Conservation (phyloP, 169 alveolate species). For the Cryptosporidium muris region DNA sequence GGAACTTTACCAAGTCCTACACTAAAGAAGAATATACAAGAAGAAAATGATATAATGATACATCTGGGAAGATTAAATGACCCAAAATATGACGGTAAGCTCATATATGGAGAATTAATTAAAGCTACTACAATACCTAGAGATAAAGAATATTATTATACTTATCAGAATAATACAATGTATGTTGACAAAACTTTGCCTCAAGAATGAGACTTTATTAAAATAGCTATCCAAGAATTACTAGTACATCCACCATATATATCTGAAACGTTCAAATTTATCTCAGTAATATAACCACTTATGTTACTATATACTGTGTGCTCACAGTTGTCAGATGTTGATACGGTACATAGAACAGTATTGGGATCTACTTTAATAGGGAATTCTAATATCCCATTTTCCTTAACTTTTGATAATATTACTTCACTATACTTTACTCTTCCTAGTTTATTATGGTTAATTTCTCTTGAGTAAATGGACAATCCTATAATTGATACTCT, state of each 20-base stretch:
- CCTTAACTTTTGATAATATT: conserved; percentile 9
- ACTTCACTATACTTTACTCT: conserved; percentile 5
- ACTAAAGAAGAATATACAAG: conserved; percentile 38
- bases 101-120: conserved; percentile 57
- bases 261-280: conserved; percentile 31
- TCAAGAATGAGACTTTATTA: conserved; percentile 18
- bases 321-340: conserved; percentile 1
- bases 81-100: conserved; percentile 53
- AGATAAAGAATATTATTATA: conserved; percentile 53
- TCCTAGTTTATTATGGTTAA: background rate
- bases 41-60: conserved; percentile 57
- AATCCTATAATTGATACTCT: conserved; percentile 42
- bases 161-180: conserved; percentile 63
- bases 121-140: conserved; percentile 71
- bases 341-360: conserved; percentile 17
- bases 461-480: background rate
- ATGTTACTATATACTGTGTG: conserved; percentile 21
- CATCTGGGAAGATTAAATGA: conserved; percentile 66
- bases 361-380: conserved; percentile 9
- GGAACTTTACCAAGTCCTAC: conserved; percentile 34
- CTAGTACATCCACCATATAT: conserved; percentile 8
- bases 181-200: background rate
- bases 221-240: conserved; percentile 48
- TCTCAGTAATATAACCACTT: conserved; percentile 30
- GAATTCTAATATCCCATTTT: conserved; percentile 30